Evolutionary conservation across 176 grass and related monocot species (phyloP).

Genomic region (Bonia amplexicaulis): DNA sequence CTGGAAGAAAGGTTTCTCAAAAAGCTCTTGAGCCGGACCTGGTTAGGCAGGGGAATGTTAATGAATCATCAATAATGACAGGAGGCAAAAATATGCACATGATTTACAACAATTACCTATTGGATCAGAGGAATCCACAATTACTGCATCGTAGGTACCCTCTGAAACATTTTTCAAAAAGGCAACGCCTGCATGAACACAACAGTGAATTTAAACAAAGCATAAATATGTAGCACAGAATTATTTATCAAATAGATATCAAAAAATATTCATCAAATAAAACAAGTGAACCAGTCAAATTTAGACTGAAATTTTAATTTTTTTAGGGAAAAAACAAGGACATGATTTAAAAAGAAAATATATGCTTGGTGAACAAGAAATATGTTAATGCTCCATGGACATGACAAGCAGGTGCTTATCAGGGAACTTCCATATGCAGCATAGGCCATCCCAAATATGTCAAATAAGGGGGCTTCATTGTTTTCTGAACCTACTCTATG

Average conservation of each 20-base stretch:
- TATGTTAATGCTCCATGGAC: background rate
- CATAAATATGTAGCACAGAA: background rate
- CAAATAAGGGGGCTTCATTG: background rate
- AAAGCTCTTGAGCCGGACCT: conserved; percentile 95
- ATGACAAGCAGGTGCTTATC: background rate
- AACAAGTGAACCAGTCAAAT: background rate
- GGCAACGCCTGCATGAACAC: conserved; percentile 59
- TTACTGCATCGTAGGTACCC: conserved; percentile 88
- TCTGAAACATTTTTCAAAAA: conserved; percentile 71
- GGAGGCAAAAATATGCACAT: background rate
- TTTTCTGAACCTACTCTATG: background rate
- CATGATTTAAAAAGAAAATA: background rate
- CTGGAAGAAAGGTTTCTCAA: conserved; percentile 97
- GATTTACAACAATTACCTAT: conserved; percentile 50
- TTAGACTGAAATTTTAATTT: background rate
- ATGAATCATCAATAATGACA: conserved; percentile 5
- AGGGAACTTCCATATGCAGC: background rate
- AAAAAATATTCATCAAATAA: conserved; percentile 7
- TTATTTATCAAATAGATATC: background rate
- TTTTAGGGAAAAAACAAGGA: background rate
- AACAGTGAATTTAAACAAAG: conserved; percentile 5
- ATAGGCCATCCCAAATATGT: background rate
- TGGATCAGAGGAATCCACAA: conserved; percentile 93
- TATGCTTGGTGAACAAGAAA: background rate
- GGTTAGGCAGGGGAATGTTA: background rate